Percentiles rank a stretch among this genome's conserved stretches.
Evolutionary conservation across 331 rosid species (phyloP).

Genomic region (Malus hybrid): DNA sequence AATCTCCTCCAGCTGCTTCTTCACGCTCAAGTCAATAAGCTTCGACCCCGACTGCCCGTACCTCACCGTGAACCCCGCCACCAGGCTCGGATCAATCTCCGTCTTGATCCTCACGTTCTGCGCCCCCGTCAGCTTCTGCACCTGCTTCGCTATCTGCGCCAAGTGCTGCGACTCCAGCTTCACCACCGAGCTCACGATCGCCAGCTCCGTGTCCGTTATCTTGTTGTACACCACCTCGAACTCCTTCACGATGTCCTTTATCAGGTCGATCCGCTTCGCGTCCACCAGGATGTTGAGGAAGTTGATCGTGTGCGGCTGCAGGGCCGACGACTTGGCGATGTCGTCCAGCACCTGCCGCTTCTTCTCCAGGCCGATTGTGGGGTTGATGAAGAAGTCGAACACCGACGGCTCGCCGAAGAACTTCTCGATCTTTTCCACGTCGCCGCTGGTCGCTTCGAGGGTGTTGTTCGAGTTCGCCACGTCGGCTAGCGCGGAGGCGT

Average conservation of each 20-base stretch:
- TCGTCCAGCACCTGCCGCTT: conserved; percentile 47
- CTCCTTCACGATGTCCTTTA: conserved; percentile 52
- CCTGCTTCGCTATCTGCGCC: conserved; percentile 90
- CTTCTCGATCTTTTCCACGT: conserved; percentile 65
- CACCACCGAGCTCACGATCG: conserved; percentile 85
- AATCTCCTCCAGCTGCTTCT: conserved; percentile 84
- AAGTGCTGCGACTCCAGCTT: conserved; percentile 71
- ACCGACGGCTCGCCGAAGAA: conserved; percentile 44
- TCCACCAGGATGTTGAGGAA: conserved; percentile 72
- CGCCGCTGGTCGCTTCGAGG: conserved; percentile 57
- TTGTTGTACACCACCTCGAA: conserved; percentile 54
- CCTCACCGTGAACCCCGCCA: conserved; percentile 87
- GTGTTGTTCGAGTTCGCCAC: conserved; percentile 50
- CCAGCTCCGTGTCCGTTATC: conserved; percentile 59
- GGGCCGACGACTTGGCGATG: conserved; percentile 26
- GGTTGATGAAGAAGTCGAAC: conserved; percentile 48
- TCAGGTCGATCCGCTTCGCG: conserved; percentile 41
- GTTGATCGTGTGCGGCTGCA: conserved; percentile 55
- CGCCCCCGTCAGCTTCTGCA: conserved; percentile 85
- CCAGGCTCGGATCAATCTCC: conserved; percentile 53
- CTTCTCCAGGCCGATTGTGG: conserved; percentile 31
- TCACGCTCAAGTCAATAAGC: conserved; percentile 85
- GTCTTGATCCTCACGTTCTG: conserved; percentile 84
- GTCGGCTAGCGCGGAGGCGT: conserved; percentile 74
- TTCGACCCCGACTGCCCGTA: conserved; percentile 71